These are phyloP conservation scores for Gossypium turneri DNA, from an alignment of 345 rosid genomes.

Conservation along the genomic window DNA sequence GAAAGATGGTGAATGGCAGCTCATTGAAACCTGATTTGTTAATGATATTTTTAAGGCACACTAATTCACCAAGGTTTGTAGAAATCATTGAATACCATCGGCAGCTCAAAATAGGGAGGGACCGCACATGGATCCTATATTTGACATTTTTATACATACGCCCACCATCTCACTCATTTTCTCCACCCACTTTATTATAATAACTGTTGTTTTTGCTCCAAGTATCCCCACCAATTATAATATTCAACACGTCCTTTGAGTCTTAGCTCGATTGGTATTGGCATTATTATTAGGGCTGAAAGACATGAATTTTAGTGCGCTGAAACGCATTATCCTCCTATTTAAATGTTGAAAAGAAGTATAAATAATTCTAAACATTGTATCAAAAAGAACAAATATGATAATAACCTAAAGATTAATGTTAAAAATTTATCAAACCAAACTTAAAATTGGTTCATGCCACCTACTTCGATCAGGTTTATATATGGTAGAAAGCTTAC, in stretches of 20 bases:
- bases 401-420: too few species aligned
- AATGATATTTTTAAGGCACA: background rate
- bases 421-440: too few species aligned
- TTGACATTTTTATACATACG: background rate
- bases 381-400: too few species aligned
- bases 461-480: too few species aligned
- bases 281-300: rapidly evolving
- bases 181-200: background rate
- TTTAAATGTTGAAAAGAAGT: too few species aligned
- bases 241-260: rapidly evolving
- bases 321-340: too few species aligned
- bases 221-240: background rate
- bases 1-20: too few species aligned
- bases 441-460: too few species aligned
- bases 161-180: background rate
- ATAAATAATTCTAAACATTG: rapidly evolving
- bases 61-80: background rate
- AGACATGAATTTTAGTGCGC: rapidly evolving
- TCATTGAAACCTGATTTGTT: too few species aligned
- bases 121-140: background rate
- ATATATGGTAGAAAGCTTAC: too few species aligned
- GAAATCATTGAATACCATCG: background rate
- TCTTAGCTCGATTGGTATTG: rapidly evolving
- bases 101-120: background rate
- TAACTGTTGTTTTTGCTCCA: background rate